Evolutionary conservation across 2,329 filamentous ascomycete species (phyloP).

Genomic region (Metarhizium sp.): DNA sequence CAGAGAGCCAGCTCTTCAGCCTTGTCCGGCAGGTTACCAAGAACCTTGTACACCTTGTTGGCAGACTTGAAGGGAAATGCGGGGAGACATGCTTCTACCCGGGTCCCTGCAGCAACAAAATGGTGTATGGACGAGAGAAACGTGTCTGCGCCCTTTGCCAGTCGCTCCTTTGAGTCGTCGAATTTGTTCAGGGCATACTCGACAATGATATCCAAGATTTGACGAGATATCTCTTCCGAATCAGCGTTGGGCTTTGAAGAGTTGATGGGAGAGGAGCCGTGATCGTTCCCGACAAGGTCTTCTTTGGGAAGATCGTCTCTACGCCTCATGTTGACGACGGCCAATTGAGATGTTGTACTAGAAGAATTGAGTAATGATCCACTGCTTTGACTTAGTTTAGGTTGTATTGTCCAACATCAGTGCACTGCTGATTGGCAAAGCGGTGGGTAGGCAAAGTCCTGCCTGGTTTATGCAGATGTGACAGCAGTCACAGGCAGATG

Average conservation of each 20-base stretch:
- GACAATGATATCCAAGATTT: constrained; percentile 16
- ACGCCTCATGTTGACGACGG: neutral
- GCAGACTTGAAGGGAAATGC: constrained; percentile 25
- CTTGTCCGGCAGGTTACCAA: constrained; percentile 20
- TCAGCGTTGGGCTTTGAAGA: neutral
- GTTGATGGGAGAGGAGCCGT: neutral
- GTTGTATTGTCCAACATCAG: neutral
- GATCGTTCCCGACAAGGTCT: too few relatives aligned
- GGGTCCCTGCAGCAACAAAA: constrained; percentile 12
- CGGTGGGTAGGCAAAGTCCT: too few relatives aligned
- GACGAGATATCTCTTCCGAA: constrained; percentile 1
- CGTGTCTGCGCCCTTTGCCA: constrained; percentile 10
- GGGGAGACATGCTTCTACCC: constrained; percentile 16
- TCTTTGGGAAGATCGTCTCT: neutral
- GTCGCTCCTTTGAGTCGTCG: constrained; percentile 10
- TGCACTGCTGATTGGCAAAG: neutral
- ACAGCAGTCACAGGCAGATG: neutral
- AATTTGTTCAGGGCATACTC: constrained; percentile 19
- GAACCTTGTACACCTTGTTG: constrained; percentile 23
- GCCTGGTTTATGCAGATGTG: neutral
- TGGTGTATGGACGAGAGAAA: constrained; percentile 14
- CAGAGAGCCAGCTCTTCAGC: constrained; percentile 20
- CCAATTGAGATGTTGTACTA: neutral
- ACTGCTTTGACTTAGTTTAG: neutral
- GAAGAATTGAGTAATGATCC: too few relatives aligned